Percentiles rank a stretch among this genome's conserved stretches.
These are phyloP conservation scores for Drosera capensis DNA, from an alignment of 148 eudicot species.

Conservation along the genomic window DNA sequence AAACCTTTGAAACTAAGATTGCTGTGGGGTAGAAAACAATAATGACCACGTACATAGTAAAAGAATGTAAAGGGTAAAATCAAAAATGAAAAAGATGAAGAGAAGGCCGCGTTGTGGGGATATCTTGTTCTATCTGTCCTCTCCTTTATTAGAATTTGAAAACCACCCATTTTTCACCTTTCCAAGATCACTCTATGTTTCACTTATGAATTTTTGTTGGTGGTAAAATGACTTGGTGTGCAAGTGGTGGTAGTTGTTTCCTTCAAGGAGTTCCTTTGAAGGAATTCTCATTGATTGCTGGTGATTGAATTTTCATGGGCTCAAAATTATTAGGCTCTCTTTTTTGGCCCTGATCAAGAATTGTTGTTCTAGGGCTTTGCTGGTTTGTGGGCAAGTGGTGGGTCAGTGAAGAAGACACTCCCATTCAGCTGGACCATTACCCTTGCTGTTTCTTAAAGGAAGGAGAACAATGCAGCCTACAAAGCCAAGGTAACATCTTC, in stretches of 20 bases:
- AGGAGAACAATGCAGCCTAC: slow-evolving; percentile 58
- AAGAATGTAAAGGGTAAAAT: too few relatives aligned
- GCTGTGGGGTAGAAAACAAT: too few relatives aligned
- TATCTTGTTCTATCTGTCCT: slow-evolving; percentile 5
- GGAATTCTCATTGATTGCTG: slow-evolving; percentile 32
- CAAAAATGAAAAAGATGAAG: too few relatives aligned
- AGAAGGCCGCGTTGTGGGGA: too few relatives aligned
- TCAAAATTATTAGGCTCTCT: slow-evolving; percentile 10
- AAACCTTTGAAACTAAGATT: too few relatives aligned
- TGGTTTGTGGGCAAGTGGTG: slow-evolving; percentile 31
- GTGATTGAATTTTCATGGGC: slow-evolving; percentile 10
- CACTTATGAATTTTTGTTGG: slow-evolving; percentile 45
- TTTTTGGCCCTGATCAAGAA: neutral
- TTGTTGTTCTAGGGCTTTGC: slow-evolving; percentile 7
- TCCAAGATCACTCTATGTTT: slow-evolving; percentile 7
- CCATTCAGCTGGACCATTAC: slow-evolving; percentile 4
- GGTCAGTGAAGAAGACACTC: slow-evolving; percentile 11
- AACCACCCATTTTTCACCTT: slow-evolving; percentile 16
- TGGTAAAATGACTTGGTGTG: too few relatives aligned
- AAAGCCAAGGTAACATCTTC: slow-evolving; percentile 44
- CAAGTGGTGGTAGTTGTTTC: slow-evolving; percentile 68
- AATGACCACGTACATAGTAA: too few relatives aligned
- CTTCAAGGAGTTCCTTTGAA: slow-evolving; percentile 62
- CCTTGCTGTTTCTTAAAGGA: slow-evolving; percentile 9
- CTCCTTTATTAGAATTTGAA: slow-evolving; percentile 7